Evolutionary conservation across 345 rosid genomes (phyloP), one percentile per base, ranked within the genome.

Genomic region (Bruguiera sexangula): DNA sequence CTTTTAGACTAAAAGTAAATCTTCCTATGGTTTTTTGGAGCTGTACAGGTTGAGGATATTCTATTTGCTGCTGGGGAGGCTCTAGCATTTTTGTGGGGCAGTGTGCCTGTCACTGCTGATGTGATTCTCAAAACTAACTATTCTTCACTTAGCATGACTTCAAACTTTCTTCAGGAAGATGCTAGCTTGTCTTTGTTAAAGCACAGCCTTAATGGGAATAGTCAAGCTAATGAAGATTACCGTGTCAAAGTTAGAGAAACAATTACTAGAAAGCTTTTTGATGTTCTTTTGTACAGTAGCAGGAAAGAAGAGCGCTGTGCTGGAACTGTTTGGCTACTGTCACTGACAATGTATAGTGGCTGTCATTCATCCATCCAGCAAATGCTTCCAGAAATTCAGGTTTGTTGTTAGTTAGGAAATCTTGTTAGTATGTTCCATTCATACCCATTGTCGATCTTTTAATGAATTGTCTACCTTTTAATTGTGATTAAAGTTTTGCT

Each of bases 11-110:
- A 51, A 27, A 51, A 30, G 27, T 10, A 66, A 5, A 15, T 3
- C 16, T 67, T 21, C 10, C 29, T 1, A 29, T 0, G 31, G 65
- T 27, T 37, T 32, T 72, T 62, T 82, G 66, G 67, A 65, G 70
- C 43, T 80, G 31, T 75, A 58, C 85, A 94, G 98, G 98, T 89
- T 78, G 98, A 94, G 86, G 97, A 94, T 80, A 75, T 89, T 68
- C 82, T 94, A 65, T 94, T 94, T 85, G 96, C 98, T 59, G 97
- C 89, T 70, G 98, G 98, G 74, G 98, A 94, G 80, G 97, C 95
- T 69, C 75, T 94, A 59, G 81, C 98, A 66, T 94, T 94, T 79
- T 70, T 94, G 70, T 94, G 98, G 98, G 97, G 97, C 52, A 84
- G 95, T 51, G 89, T 89, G 62, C 96, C 96, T 76, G 93, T 89